Percentiles rank a stretch among this genome's conserved stretches.
Evolutionary conservation across 352 stramenopile genomes (phyloP).

Genomic region (Phytophthora pini): DNA sequence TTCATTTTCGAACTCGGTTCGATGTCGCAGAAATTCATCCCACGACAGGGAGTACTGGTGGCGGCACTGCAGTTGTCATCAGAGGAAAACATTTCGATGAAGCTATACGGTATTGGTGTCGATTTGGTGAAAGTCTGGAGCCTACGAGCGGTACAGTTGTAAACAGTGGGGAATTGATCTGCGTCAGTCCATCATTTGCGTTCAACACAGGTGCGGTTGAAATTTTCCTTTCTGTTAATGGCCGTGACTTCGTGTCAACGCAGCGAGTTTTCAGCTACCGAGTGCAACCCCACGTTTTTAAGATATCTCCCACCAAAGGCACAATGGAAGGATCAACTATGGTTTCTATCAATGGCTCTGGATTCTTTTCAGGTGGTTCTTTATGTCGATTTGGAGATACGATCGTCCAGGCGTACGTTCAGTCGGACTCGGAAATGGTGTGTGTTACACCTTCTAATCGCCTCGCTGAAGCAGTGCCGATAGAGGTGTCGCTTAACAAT

Average conservation of each 20-base stretch:
- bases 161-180: constrained; percentile 39
- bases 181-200: constrained; percentile 45
- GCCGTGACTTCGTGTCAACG: constrained; percentile 66
- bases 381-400: constrained; percentile 64
- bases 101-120: constrained; percentile 53
- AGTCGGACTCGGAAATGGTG: constrained; percentile 42
- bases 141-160: constrained; percentile 37
- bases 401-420: constrained; percentile 46
- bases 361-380: constrained; percentile 38
- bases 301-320: constrained; percentile 56
- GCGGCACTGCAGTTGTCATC: constrained; percentile 65
- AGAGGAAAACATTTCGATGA: constrained; percentile 59
- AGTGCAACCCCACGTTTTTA: constrained; percentile 43
- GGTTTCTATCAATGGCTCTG: constrained; percentile 52
- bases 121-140: constrained; percentile 57
- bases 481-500: constrained; percentile 89
- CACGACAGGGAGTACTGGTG: constrained; percentile 40
- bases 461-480: constrained; percentile 39
- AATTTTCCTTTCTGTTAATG: constrained; percentile 76
- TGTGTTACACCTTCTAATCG: constrained; percentile 50
- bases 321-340: constrained; percentile 58
- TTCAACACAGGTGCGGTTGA: constrained; percentile 19
- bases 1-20: constrained; percentile 46
- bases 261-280: constrained; percentile 62
- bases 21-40: constrained; percentile 59